These are phyloP conservation scores for Colletotrichum cereale DNA, from an alignment of 2,329 filamentous ascomycete species.

Conservation along the genomic window DNA sequence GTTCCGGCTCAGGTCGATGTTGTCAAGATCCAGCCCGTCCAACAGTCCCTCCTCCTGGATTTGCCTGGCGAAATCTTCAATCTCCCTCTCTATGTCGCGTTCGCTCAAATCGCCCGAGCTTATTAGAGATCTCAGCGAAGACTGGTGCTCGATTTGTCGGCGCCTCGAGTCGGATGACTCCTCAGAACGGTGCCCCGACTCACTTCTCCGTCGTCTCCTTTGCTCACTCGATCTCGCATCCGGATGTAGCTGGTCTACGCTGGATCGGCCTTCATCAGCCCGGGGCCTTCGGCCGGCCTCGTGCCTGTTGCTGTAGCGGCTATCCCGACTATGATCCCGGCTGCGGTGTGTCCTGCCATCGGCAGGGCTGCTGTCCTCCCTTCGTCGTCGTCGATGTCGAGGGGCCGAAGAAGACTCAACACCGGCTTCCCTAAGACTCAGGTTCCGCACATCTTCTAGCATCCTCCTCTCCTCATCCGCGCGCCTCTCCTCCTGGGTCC, in stretches of 20 bases:
- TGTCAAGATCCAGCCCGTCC: constrained; percentile 89
- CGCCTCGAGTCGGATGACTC: constrained; percentile 55
- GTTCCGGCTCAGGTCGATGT: constrained; percentile 85
- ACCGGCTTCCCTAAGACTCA: constrained; percentile 79
- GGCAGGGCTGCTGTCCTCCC: constrained; percentile 38
- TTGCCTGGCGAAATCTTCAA: constrained; percentile 89
- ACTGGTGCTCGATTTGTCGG: constrained; percentile 86
- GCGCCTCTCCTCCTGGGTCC: constrained; percentile 65
- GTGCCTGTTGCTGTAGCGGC: constrained; percentile 45
- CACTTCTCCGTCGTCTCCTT: constrained; percentile 57
- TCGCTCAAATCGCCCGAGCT: constrained; percentile 83
- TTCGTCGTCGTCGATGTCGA: constrained; percentile 43
- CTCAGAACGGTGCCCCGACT: constrained; percentile 56
- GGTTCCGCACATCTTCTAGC: constrained; percentile 77
- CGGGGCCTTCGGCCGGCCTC: constrained; percentile 49
- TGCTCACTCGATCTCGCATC: constrained; percentile 51
- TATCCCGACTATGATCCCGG: constrained; percentile 41
- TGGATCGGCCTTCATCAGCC: constrained; percentile 46
- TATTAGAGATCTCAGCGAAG: constrained; percentile 86
- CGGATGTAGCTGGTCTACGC: constrained; percentile 53
- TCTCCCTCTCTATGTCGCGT: constrained; percentile 86
- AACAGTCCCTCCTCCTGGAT: constrained; percentile 89
- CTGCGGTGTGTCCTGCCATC: constrained; percentile 37
- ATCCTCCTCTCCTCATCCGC: constrained; percentile 76
- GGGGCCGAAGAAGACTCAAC: constrained; percentile 55